Percentiles rank a stretch among this genome's conserved stretches.
phyloP scores from a whole-genome alignment of 2,329 filamentous ascomycete genomes.

The Dactylellina haptotyla region DNA sequence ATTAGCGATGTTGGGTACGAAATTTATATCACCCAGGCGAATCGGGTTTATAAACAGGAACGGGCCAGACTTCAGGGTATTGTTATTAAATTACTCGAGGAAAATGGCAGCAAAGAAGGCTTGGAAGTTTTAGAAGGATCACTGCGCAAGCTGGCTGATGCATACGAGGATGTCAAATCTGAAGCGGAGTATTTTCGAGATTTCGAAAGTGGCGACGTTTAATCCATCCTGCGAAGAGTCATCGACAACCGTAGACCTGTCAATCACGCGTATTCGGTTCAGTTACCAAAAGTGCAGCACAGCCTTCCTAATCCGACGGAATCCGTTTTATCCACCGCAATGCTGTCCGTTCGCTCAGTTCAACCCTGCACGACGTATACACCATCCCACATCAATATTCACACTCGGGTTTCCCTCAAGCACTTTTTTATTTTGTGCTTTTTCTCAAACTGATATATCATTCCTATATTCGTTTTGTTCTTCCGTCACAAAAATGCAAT shows the following conservation, averaged over 20 bases:
- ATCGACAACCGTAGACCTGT: no score
- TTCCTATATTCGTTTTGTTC: constrained; percentile 6
- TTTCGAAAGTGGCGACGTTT: background rate
- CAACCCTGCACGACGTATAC: no score
- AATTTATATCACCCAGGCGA: background rate
- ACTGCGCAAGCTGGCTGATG: background rate
- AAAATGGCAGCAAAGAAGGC: background rate
- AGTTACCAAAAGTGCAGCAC: background rate
- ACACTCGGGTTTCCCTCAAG: no score
- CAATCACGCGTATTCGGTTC: no score
- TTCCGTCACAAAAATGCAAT: background rate
- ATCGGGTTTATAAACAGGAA: background rate
- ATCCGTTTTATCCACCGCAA: background rate
- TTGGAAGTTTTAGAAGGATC: background rate
- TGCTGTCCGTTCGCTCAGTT: constrained; percentile 2
- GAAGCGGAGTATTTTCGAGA: background rate
- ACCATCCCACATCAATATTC: background rate
- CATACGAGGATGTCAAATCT: background rate
- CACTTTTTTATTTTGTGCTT: background rate
- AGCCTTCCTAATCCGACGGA: background rate
- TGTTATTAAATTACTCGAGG: background rate
- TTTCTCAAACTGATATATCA: no score
- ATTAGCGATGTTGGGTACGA: background rate
- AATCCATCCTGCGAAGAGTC: background rate
- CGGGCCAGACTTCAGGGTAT: background rate